These are phyloP conservation scores for Curvularia sp. DNA, from an alignment of 2,329 filamentous ascomycete species.

Conservation along the genomic window DNA sequence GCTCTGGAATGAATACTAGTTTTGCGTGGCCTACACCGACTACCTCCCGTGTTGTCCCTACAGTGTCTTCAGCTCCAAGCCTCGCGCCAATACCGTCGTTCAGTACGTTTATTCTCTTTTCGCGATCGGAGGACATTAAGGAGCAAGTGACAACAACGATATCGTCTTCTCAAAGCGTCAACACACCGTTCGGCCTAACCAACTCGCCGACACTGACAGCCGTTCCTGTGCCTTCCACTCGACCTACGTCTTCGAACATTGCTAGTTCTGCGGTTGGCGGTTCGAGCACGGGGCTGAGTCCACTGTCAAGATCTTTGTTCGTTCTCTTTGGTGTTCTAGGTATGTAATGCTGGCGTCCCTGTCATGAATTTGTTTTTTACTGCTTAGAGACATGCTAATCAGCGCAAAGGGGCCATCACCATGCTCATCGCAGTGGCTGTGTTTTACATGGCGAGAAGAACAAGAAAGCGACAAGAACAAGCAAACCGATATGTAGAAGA, in stretches of 20 bases:
- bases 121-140: slow-evolving; percentile 9
- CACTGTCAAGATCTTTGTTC: slow-evolving; percentile 16
- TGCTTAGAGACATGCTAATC: not conserved
- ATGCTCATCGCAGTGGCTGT: slow-evolving; percentile 18
- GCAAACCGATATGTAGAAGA: not conserved
- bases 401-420: slow-evolving; percentile 10
- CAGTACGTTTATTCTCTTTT: slow-evolving; percentile 13
- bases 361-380: not conserved
- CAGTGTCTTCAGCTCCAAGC: not conserved
- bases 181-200: slow-evolving; percentile 1
- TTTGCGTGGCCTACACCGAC: not conserved
- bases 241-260: slow-evolving; percentile 2
- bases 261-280: not conserved
- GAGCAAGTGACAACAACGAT: slow-evolving; percentile 1
- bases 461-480: slow-evolving; percentile 5
- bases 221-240: not conserved
- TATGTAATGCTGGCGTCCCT: not conserved
- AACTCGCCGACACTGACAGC: not conserved
- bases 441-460: slow-evolving; percentile 10
- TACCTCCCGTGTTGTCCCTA: not conserved
- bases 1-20: not conserved
- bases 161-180: not conserved
- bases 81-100: slow-evolving; percentile 1
- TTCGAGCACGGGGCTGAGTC: slow-evolving; percentile 9
- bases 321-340: slow-evolving; percentile 20